A percentile compares a stretch with the other conserved stretches of the same genome.
Conservation (phyloP, 2,329 filamentous ascomycete species). For the Colletotrichum filicis region DNA sequence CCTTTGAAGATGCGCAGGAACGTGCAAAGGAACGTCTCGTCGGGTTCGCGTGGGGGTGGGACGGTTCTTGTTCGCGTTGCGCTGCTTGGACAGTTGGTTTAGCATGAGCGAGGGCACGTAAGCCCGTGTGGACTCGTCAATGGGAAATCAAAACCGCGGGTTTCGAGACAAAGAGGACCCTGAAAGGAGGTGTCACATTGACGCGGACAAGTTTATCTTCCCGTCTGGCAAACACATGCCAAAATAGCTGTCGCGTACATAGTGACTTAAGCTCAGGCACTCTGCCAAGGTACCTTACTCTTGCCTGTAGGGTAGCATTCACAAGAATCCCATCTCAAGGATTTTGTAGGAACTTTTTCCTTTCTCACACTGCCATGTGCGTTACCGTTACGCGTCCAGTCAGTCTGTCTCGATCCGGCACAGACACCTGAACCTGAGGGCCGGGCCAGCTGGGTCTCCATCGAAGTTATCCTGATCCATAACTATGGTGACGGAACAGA, state of each 20-base stretch:
- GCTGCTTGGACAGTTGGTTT: conserved; percentile 38
- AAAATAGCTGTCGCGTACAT: background rate
- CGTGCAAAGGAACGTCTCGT: conserved; percentile 48
- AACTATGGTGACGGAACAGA: background rate
- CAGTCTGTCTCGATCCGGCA: background rate
- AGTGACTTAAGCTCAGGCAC: background rate
- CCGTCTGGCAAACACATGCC: conserved; percentile 33
- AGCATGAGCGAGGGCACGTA: conserved; percentile 56
- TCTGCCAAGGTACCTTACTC: background rate
- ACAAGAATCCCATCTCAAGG: background rate
- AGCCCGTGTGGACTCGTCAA: conserved; percentile 42
- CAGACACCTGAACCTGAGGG: background rate
- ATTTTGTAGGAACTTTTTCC: background rate
- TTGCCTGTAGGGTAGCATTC: background rate
- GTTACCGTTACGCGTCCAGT: background rate
- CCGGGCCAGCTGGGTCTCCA: background rate
- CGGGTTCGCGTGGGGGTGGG: conserved; percentile 54
- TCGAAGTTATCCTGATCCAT: background rate
- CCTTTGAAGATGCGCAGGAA: conserved; percentile 46
- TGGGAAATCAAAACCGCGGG: background rate
- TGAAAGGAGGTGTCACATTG: conserved; percentile 33
- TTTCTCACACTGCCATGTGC: background rate
- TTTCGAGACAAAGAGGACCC: conserved; percentile 42
- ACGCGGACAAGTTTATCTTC: conserved; percentile 1
- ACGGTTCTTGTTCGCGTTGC: conserved; percentile 46